These are phyloP conservation scores for Penicillium nordicum DNA, from an alignment of 2,329 filamentous ascomycete species.

Conservation along the genomic window DNA sequence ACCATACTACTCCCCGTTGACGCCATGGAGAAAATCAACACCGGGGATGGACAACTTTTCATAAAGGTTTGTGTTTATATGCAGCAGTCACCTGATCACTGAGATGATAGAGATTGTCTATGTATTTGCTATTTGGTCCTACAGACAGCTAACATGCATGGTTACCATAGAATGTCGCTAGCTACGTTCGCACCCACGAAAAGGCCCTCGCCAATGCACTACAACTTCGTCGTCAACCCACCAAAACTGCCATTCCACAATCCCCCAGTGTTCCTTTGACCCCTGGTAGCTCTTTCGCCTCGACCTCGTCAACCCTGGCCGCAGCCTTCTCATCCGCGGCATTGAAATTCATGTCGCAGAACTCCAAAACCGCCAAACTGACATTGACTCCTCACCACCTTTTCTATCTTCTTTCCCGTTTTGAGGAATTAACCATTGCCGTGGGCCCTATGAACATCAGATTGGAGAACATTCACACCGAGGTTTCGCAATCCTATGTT, in stretches of 20 bases:
- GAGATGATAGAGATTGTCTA: neutral
- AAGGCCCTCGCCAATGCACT: constrained; percentile 94
- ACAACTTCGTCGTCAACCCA: constrained; percentile 71
- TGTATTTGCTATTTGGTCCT: neutral
- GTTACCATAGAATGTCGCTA: constrained; percentile 73
- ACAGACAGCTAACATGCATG: constrained; percentile 2
- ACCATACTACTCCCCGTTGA: constrained; percentile 23
- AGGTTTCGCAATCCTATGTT: constrained; percentile 82
- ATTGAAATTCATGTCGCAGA: constrained; percentile 78
- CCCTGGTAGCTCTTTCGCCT: constrained; percentile 57
- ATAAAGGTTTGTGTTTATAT: constrained; percentile 38
- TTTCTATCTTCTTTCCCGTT: constrained; percentile 91
- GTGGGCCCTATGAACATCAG: constrained; percentile 96
- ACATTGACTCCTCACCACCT: constrained; percentile 93
- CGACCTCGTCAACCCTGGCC: constrained; percentile 69
- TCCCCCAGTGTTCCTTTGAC: constrained; percentile 52
- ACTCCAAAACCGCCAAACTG: constrained; percentile 82
- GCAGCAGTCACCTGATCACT: neutral
- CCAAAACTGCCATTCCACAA: constrained; percentile 62
- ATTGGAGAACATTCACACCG: constrained; percentile 88
- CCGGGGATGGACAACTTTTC: constrained; percentile 50
- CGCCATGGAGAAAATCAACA: constrained; percentile 50
- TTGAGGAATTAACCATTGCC: constrained; percentile 85
- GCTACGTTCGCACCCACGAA: constrained; percentile 95
- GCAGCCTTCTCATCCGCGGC: constrained; percentile 83